These are phyloP conservation scores for Fomitopsis schrenkii DNA, from an alignment of 1,284 basidiomycete species.

Conservation along the genomic window DNA sequence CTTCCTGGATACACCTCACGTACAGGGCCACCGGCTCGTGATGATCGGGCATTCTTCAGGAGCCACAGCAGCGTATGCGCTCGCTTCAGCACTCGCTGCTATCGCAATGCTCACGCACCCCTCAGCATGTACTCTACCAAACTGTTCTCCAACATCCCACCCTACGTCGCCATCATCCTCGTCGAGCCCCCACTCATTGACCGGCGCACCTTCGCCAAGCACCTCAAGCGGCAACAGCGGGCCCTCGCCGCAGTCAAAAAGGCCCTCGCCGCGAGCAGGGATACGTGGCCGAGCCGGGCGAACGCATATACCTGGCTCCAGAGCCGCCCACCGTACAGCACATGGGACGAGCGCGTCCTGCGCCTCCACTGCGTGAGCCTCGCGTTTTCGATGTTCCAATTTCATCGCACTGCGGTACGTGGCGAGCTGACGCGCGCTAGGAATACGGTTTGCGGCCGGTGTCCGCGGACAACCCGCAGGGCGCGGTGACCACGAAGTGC, in stretches of 20 bases:
- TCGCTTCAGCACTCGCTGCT: no score
- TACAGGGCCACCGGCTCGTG: background rate
- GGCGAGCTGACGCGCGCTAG: background rate
- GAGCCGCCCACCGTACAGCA: background rate
- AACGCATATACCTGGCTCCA: background rate
- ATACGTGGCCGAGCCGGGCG: background rate
- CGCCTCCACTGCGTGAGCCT: background rate
- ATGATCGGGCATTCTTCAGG: background rate
- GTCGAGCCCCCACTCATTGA: slow-evolving; percentile 4
- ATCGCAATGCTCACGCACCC: background rate
- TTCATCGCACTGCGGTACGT: no score
- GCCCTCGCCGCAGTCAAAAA: background rate
- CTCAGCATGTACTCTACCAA: background rate
- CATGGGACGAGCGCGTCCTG: slow-evolving; percentile 4
- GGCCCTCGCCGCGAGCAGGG: background rate
- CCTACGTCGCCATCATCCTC: slow-evolving; percentile 2
- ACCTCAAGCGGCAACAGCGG: background rate
- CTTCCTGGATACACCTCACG: background rate
- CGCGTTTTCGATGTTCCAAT: no score
- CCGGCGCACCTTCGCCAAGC: background rate
- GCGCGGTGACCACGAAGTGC: background rate
- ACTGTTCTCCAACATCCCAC: background rate
- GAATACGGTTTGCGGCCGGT: background rate
- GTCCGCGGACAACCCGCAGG: background rate
- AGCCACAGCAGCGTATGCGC: background rate